Base-by-base conservation (phyloP, 1,284 basidiomycete genomes). In the Pascua sp. region DNA sequence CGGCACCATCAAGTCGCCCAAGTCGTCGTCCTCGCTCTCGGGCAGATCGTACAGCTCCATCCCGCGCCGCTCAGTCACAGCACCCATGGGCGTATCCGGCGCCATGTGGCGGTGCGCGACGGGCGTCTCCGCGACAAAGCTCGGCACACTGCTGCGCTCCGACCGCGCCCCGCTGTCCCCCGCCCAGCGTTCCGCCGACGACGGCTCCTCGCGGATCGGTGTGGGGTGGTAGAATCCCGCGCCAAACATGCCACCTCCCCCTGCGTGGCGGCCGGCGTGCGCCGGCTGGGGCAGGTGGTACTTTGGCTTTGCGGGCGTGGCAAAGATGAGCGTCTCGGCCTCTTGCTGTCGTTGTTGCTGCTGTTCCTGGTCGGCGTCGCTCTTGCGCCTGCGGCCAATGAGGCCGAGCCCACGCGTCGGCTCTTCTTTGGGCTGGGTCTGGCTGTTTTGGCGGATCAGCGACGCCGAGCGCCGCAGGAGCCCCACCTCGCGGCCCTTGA, bases 1-100 rank as follows among this genome's bases (percentile, higher is more conserved):
- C 64, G 69, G 68, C 42, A 73, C 72, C 73, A 73, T 73, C 17
- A 73, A 52, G 8, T 66, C 72, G 1, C 49, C 73, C 17, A 73
- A 47, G 12, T 65, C 59, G 57, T 68, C 70, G 43, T 70, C 69
- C 43, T 47, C 47, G 17, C 42, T 45, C 13, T 47, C 41, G 18
- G 24, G 42, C 5, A 37, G 10, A n/a, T 49, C 41, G 16, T 45
- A n/a, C 12, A 11, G 10, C 37, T 40, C 39, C 4, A 9, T 18
- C 39, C 42, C 37, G 11, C n/a, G 12, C 43, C 36, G 41, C 16
- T 41, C 24, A 32, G 24, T 32, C 24, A 32, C 7, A 4, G 24
- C 24, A 32, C 24, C 24, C 24, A 32, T 32, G 24, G 24, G 41
- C 50, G 49, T 12, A n/a, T 10, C 17, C 38, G 38, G 43, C 46